Conservation (phyloP, 202 grass and related monocot genomes). For the Carex sylvatica region DNA sequence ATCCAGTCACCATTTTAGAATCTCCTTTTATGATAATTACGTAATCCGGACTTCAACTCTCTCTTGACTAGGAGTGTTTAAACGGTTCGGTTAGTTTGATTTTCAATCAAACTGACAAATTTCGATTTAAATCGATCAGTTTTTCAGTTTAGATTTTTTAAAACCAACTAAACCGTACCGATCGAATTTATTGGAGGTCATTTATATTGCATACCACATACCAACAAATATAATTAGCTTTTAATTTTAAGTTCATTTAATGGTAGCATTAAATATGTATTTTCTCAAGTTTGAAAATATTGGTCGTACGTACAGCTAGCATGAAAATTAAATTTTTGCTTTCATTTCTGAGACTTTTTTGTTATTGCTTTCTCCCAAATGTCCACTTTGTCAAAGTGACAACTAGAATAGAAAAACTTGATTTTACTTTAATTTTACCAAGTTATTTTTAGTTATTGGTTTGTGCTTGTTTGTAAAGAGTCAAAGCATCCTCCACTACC, state of each 20-base stretch:
- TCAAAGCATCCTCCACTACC: slow-evolving; percentile 7
- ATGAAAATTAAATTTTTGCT: neutral
- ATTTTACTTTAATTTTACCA: neutral
- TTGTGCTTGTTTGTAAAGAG: slow-evolving; percentile 2
- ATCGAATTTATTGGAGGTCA: neutral
- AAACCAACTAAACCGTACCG: too few relatives aligned
- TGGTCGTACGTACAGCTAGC: neutral
- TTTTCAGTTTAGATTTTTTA: too few relatives aligned
- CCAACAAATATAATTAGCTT: neutral
- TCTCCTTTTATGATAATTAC: neutral
- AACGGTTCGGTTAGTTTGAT: too few relatives aligned
- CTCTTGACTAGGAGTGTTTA: too few relatives aligned
- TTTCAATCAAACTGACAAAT: too few relatives aligned
- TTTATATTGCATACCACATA: neutral
- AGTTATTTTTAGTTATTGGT: neutral
- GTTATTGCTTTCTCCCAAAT: neutral
- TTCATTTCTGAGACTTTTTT: neutral
- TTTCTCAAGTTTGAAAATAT: neutral
- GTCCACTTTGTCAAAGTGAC: neutral
- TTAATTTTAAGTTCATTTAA: neutral
- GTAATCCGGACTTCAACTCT: neutral
- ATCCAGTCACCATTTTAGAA: neutral
- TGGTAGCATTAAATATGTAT: neutral
- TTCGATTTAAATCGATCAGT: too few relatives aligned
- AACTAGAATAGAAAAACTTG: neutral